Conservation (phyloP, 768 basidiomycete genomes). For the Leccinum arenicola region DNA sequence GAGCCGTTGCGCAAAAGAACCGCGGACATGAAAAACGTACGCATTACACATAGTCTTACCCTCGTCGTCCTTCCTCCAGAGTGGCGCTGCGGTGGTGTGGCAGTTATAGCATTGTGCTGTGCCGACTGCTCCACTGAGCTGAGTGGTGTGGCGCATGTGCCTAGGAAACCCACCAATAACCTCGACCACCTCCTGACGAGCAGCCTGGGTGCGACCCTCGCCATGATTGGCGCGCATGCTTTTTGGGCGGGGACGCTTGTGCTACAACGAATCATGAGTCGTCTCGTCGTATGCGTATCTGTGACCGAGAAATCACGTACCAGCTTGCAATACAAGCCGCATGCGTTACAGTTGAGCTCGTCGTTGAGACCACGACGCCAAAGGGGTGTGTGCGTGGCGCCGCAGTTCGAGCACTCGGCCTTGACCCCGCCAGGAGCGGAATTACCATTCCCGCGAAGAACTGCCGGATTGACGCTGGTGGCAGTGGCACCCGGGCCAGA, state of each 20-base stretch:
- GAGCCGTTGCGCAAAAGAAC: conserved; percentile 12
- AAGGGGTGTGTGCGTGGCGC: conserved; percentile 83
- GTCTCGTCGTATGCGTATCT: background rate
- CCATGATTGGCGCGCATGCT: conserved; percentile 78
- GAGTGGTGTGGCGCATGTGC: conserved; percentile 28
- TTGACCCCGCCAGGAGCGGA: no score
- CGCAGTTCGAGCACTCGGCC: conserved; percentile 40
- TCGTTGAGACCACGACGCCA: conserved; percentile 87
- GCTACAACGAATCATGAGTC: conserved; percentile 39
- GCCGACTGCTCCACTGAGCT: conserved; percentile 30
- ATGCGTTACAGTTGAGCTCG: conserved; percentile 87
- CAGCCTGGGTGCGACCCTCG: conserved; percentile 62
- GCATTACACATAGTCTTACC: conserved; percentile 91
- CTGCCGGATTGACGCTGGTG: conserved; percentile 15
- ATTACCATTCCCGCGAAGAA: no score
- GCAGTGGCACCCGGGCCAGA: conserved; percentile 66
- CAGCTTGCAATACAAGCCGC: conserved; percentile 83
- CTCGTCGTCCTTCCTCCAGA: conserved; percentile 90
- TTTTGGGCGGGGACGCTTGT: conserved; percentile 86
- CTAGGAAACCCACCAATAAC: conserved; percentile 57
- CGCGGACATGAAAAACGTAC: conserved; percentile 46
- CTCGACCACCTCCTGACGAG: conserved; percentile 69
- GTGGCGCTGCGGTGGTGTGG: conserved; percentile 83
- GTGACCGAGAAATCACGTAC: conserved; percentile 38
- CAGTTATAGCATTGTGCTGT: conserved; percentile 87